Percentiles rank a stretch among this genome's conserved stretches.
Conservation (phyloP, 208 protist species). For the Trypanosoma congolense region DNA sequence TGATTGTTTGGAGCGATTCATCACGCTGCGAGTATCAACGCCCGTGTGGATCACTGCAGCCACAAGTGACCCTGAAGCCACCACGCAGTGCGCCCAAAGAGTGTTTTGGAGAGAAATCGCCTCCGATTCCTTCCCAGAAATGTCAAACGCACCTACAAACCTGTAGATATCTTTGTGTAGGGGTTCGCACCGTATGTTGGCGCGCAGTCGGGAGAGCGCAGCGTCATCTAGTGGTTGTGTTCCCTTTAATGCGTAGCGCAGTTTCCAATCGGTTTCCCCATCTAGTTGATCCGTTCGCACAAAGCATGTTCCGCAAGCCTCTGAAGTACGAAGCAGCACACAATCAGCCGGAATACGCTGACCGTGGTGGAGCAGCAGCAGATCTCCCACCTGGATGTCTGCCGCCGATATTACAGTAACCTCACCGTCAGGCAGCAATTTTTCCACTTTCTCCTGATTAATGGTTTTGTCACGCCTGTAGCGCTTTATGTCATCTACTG, state of each 20-base stretch:
- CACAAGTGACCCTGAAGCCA: conserved; percentile 88
- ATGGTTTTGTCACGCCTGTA: conserved; percentile 80
- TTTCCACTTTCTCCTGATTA: conserved; percentile 76
- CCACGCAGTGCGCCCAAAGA: conserved; percentile 95
- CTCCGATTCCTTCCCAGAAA: conserved; percentile 55
- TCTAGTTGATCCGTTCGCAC: conserved; percentile 98
- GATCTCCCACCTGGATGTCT: conserved; percentile 93
- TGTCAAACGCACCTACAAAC: conserved; percentile 89
- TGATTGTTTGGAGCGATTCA: conserved; percentile 92
- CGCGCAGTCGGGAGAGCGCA: conserved; percentile 32
- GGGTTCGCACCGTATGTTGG: conserved; percentile 64
- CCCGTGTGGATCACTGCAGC: conserved; percentile 92
- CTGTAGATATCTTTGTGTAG: conserved; percentile 96
- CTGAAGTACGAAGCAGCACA: conserved; percentile 94
- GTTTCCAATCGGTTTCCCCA: conserved; percentile 99
- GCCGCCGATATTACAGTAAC: conserved; percentile 46
- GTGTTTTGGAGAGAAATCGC: conserved; percentile 92
- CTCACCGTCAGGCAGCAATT: conserved; percentile 45
- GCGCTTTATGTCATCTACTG: conserved; percentile 93
- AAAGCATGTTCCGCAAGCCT: conserved; percentile 93
- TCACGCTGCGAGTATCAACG: conserved; percentile 89
- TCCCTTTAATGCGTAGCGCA: conserved; percentile 55
- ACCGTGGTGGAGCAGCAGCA: conserved; percentile 90
- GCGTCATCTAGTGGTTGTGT: conserved; percentile 37
- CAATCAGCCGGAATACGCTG: conserved; percentile 96